phyloP scores from a whole-genome alignment of 495 filamentous ascomycete genomes.

The Aspergillus leporis region DNA sequence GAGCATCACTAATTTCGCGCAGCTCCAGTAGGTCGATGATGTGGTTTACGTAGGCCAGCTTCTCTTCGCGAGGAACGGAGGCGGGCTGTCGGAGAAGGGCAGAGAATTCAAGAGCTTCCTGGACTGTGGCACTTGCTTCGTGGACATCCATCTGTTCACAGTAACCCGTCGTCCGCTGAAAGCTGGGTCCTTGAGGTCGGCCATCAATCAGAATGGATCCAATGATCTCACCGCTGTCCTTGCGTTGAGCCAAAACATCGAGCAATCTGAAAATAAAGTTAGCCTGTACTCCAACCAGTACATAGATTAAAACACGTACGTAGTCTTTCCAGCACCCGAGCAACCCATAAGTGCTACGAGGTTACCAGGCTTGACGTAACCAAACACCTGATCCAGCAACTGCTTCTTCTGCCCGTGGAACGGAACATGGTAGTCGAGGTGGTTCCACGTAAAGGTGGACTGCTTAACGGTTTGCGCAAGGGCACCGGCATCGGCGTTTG shows the following conservation, averaged over 20 bases:
- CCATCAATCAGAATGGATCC: constrained; percentile 52
- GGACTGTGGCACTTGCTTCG: constrained; percentile 52
- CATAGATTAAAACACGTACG: constrained; percentile 44
- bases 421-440: constrained; percentile 70
- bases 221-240: constrained; percentile 48
- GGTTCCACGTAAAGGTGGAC: constrained; percentile 52
- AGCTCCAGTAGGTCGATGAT: constrained; percentile 53
- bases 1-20: constrained; percentile 46
- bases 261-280: constrained; percentile 48
- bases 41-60: constrained; percentile 51
- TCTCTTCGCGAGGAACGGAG: constrained; percentile 39
- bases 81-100: constrained; percentile 48
- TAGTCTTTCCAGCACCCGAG: constrained; percentile 85
- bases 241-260: constrained; percentile 50
- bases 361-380: constrained; percentile 77
- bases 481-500: constrained; percentile 17
- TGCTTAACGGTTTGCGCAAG: constrained; percentile 30
- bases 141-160: constrained; percentile 84
- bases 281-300: constrained; percentile 54
- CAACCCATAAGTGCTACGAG: constrained; percentile 82
- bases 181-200: constrained; percentile 44
- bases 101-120: constrained; percentile 50
- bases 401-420: constrained; percentile 51
- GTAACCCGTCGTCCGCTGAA: constrained; percentile 69
- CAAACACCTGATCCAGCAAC: constrained; percentile 71